Conservation (phyloP, 106 monocot species). For the Apostasia ramifera region DNA sequence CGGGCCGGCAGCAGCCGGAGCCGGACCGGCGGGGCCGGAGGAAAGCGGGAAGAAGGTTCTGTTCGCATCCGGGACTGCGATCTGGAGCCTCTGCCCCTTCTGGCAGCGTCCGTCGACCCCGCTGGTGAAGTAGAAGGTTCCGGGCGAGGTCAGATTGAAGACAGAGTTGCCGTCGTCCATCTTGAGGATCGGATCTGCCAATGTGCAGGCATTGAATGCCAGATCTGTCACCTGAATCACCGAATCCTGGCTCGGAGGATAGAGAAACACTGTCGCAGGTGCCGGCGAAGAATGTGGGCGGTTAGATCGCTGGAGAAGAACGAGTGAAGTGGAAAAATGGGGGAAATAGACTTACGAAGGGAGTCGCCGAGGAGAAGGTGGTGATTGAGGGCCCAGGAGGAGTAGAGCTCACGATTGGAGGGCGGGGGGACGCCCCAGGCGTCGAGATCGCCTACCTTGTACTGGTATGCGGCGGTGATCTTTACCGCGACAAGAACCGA, state of each 20-base stretch:
- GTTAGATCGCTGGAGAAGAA: neutral
- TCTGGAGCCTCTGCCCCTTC: constrained; percentile 62
- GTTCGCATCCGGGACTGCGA: constrained; percentile 48
- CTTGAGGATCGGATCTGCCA: constrained; percentile 36
- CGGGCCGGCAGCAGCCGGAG: constrained; percentile 5
- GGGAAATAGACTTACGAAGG: constrained; percentile 37
- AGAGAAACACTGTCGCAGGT: constrained; percentile 63
- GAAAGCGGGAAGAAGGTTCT: constrained; percentile 37
- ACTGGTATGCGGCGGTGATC: constrained; percentile 10
- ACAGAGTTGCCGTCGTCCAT: constrained; percentile 83
- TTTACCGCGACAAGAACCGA: neutral
- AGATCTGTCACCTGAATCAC: constrained; percentile 71
- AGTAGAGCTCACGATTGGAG: constrained; percentile 41
- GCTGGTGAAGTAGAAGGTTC: constrained; percentile 61
- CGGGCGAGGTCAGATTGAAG: constrained; percentile 65
- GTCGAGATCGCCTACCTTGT: constrained; percentile 68
- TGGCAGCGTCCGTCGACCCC: constrained; percentile 55
- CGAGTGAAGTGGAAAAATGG: neutral
- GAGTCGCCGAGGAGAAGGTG: constrained; percentile 49
- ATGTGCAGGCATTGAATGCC: constrained; percentile 53
- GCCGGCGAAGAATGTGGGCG: neutral
- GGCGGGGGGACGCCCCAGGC: constrained; percentile 57
- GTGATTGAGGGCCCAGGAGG: constrained; percentile 40
- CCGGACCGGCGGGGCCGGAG: neutral
- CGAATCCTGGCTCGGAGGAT: constrained; percentile 92